Percentiles rank a stretch among this genome's conserved stretches.
These are phyloP conservation scores for Rhexocercosporidium sp. DNA, from an alignment of 2,329 filamentous ascomycete species.

Conservation along the genomic window DNA sequence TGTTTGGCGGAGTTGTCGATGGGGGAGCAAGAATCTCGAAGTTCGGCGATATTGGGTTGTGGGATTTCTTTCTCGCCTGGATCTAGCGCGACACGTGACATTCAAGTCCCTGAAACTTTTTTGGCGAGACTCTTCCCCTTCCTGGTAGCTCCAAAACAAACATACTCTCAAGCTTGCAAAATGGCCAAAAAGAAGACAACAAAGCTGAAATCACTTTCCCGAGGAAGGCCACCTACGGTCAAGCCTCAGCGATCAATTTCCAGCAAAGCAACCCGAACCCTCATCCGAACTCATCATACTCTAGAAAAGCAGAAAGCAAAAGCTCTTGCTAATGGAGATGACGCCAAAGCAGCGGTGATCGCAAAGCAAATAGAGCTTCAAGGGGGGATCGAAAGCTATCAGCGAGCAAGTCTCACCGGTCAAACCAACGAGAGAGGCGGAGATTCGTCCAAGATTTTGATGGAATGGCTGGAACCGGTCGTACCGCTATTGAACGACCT, in stretches of 20 bases:
- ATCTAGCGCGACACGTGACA: constrained; percentile 11
- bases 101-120: neutral
- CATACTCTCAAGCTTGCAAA: constrained; percentile 2
- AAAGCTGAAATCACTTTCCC: constrained; percentile 53
- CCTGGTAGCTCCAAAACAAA: neutral
- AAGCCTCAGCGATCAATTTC: constrained; percentile 63
- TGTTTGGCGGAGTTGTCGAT: constrained; percentile 29
- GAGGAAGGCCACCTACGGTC: constrained; percentile 59
- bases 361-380: constrained; percentile 59
- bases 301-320: constrained; percentile 66
- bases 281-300: constrained; percentile 71
- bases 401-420: constrained; percentile 71
- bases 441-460: constrained; percentile 67
- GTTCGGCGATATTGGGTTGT: constrained; percentile 26
- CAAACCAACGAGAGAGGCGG: constrained; percentile 70
- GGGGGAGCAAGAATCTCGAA: constrained; percentile 3
- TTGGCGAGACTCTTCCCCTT: neutral
- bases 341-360: constrained; percentile 51
- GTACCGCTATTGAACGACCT: constrained; percentile 36
- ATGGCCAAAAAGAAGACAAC: constrained; percentile 54
- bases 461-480: constrained; percentile 62
- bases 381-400: constrained; percentile 67
- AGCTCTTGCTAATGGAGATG: constrained; percentile 60
- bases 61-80: constrained; percentile 5
- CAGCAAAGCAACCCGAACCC: constrained; percentile 64